Conservation (phyloP, 169 alveolate species). For the Plasmodium inui region DNA sequence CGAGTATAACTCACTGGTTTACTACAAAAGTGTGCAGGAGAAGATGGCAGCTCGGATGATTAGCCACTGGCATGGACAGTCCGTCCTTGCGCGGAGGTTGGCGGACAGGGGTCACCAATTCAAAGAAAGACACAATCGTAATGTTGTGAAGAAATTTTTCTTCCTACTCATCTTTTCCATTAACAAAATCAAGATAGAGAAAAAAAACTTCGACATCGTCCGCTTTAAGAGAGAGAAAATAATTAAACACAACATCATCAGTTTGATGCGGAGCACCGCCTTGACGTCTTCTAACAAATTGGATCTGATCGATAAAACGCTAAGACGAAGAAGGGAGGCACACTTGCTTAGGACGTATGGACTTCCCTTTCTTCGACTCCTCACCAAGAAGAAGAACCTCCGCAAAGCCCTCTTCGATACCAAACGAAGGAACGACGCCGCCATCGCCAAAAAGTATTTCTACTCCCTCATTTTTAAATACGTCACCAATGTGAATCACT, state of each 20-base stretch:
- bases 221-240: constrained; percentile 30
- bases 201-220: constrained; percentile 53
- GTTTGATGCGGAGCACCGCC: not conserved
- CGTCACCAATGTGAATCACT: constrained; percentile 28
- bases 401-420: not conserved
- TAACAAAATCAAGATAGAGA: constrained; percentile 45
- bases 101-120: constrained; percentile 1
- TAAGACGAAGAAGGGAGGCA: not conserved
- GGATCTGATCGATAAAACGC: not conserved
- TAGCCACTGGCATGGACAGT: constrained; percentile 4
- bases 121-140: not conserved
- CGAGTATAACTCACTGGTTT: constrained; percentile 52
- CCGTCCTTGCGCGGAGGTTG: not conserved
- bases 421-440: not conserved
- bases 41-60: not conserved
- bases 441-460: constrained; percentile 24
- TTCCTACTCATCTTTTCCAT: constrained; percentile 50
- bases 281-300: not conserved
- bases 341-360: not conserved
- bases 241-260: constrained; percentile 13
- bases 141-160: constrained; percentile 41
- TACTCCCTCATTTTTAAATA: constrained; percentile 34
- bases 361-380: not conserved
- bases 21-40: constrained; percentile 23
- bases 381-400: not conserved